Evolutionary conservation across 495 filamentous ascomycete genomes (phyloP).

Genomic region (Gamarada debralockiae): DNA sequence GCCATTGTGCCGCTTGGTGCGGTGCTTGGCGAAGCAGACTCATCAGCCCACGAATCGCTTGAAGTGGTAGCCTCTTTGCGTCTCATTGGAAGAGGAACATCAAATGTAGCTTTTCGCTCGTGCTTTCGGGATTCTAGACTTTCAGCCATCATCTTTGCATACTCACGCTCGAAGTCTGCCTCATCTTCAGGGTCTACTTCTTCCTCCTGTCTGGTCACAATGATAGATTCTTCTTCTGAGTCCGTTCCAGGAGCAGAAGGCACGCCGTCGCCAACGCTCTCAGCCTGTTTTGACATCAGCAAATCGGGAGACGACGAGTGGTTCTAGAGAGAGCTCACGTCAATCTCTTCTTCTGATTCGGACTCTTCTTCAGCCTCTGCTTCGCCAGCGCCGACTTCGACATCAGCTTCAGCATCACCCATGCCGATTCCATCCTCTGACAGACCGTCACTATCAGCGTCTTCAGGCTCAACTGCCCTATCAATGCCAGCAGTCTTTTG

Average conservation of each 20-base stretch:
- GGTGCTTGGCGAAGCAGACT: constrained; percentile 37
- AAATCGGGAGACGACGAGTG: not conserved
- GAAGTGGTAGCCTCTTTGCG: constrained; percentile 60
- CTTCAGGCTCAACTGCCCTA: constrained; percentile 61
- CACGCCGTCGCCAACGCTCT: constrained; percentile 36
- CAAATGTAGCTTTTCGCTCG: constrained; percentile 89
- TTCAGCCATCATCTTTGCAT: constrained; percentile 98
- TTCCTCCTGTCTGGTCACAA: constrained; percentile 86
- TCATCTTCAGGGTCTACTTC: constrained; percentile 91
- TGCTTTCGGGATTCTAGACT: constrained; percentile 91
- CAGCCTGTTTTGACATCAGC: constrained; percentile 17
- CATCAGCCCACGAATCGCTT: constrained; percentile 46
- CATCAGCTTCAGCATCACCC: constrained; percentile 49
- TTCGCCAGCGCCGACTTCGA: constrained; percentile 21
- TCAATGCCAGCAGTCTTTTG: constrained; percentile 75
- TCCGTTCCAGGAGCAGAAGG: constrained; percentile 51
- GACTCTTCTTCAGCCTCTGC: constrained; percentile 45
- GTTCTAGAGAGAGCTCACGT: constrained; percentile 6
- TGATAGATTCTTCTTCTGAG: constrained; percentile 78
- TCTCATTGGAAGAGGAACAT: constrained; percentile 88
- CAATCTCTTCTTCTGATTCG: constrained; percentile 35
- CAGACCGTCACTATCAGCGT: constrained; percentile 56
- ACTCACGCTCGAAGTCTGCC: constrained; percentile 96
- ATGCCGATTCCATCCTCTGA: constrained; percentile 63
- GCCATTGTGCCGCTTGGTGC: constrained; percentile 69